These are phyloP conservation scores for Beauveria pseudobassiana DNA, from an alignment of 2,329 filamentous ascomycete genomes.

Conservation along the genomic window DNA sequence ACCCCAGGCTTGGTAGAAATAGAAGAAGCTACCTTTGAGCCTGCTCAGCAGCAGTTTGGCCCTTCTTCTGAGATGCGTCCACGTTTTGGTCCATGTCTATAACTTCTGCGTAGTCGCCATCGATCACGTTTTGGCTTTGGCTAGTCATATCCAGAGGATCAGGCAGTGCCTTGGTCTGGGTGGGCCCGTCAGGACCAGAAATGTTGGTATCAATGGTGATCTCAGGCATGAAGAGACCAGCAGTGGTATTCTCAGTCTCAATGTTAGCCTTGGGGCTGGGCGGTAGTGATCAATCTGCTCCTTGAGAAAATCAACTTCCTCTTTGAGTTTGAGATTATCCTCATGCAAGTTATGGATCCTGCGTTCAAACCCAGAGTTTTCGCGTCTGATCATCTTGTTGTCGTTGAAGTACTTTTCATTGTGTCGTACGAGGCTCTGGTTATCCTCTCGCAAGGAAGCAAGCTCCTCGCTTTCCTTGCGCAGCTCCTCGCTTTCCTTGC, in stretches of 20 bases:
- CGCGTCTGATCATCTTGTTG: constrained; percentile 40
- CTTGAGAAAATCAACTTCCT: constrained; percentile 39
- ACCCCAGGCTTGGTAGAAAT: constrained; percentile 28
- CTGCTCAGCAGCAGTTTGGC: constrained; percentile 20
- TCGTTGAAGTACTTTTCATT: constrained; percentile 49
- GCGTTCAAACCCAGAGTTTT: constrained; percentile 42
- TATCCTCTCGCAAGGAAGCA: constrained; percentile 33
- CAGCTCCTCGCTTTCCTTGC: background rate
- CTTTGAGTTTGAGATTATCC: constrained; percentile 39
- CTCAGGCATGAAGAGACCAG: constrained; percentile 1
- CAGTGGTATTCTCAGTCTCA: constrained; percentile 29
- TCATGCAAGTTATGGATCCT: constrained; percentile 38
- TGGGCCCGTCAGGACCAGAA: constrained; percentile 23
- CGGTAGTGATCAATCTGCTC: constrained; percentile 37
- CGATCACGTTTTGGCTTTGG: constrained; percentile 15
- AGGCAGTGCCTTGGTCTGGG: constrained; percentile 24
- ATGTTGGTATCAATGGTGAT: constrained; percentile 20
- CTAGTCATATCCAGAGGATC: constrained; percentile 14
- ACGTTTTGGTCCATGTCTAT: constrained; percentile 22
- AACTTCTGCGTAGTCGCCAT: constrained; percentile 23
- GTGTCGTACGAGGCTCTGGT: constrained; percentile 44
- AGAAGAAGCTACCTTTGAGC: constrained; percentile 33
- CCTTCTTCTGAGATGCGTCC: constrained; percentile 18
- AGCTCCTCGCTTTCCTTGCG: constrained; percentile 7
- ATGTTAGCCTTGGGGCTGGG: constrained; percentile 30